phyloP scores from a whole-genome alignment of 2,329 filamentous ascomycete genomes.

The Claviceps maximensis region DNA sequence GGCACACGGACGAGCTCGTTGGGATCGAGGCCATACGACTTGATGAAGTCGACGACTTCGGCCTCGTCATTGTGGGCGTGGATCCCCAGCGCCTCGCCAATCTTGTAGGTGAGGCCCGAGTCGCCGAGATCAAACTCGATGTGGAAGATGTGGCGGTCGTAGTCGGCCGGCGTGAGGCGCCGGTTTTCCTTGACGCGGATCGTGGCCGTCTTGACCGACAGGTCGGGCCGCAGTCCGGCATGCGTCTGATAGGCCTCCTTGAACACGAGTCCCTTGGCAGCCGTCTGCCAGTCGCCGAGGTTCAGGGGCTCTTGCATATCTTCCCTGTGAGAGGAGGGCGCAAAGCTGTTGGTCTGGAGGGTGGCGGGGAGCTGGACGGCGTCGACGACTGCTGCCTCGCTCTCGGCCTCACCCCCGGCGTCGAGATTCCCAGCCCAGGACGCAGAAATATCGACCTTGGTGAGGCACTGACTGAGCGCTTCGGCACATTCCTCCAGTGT shows the following conservation, averaged over 20 bases:
- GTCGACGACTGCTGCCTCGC: slow-evolving; percentile 34
- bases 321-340: slow-evolving; percentile 68
- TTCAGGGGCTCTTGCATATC: slow-evolving; percentile 53
- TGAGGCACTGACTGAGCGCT: slow-evolving; percentile 55
- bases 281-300: slow-evolving; percentile 67
- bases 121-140: slow-evolving; percentile 94
- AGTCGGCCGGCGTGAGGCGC: slow-evolving; percentile 71
- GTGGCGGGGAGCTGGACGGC: slow-evolving; percentile 43
- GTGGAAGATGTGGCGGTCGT: slow-evolving; percentile 99
- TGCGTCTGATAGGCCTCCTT: slow-evolving; percentile 83
- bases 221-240: slow-evolving; percentile 66
- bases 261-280: slow-evolving; percentile 79
- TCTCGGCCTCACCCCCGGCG: slow-evolving; percentile 42
- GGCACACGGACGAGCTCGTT: slow-evolving; percentile 85
- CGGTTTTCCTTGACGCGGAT: slow-evolving; percentile 93
- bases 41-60: slow-evolving; percentile 74
- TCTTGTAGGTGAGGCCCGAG: slow-evolving; percentile 89
- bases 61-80: slow-evolving; percentile 83
- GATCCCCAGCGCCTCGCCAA: slow-evolving; percentile 91
- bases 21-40: slow-evolving; percentile 72
- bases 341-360: slow-evolving; percentile 70
- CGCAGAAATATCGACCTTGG: slow-evolving; percentile 61
- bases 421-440: slow-evolving; percentile 72
- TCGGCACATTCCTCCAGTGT: slow-evolving; percentile 46
- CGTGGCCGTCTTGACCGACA: slow-evolving; percentile 72